Evolutionary conservation across 2,329 filamentous ascomycete species (phyloP), one percentile per base, ranked within the genome.

Genomic region (Cladosporium sp.): DNA sequence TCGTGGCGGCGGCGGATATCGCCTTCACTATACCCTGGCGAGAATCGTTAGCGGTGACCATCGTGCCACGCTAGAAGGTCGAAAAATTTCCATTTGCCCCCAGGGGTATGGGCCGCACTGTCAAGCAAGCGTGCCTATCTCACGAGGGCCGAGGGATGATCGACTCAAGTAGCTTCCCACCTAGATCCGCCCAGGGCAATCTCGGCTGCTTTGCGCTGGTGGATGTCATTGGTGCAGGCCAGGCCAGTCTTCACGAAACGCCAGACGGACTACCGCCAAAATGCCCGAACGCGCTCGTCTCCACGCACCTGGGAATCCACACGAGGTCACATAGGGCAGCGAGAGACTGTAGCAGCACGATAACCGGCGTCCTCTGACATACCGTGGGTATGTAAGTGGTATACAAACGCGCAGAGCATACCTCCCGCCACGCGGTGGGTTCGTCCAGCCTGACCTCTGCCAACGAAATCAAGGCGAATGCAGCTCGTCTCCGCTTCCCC

Each of bases 81-180:
- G 32, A 34, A 48, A 47, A 48, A 48, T 40, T 40, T 48, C 45
- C 18, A 48, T 47, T 34, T n/a, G n/a, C n/a, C n/a, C 37, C 45
- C 37, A 48, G 45, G 45, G 45, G 45, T 19, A 27, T 2, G 13
- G 7, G 20, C n/a, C n/a, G n/a, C 32, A n/a, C 41, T 39, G 43
- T 30, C 20, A 17, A 39, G 43, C 20, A 32, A 29, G 4, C 4
- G 22, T 24, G 34, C 34, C 12, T 45, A 27, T 18, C 20, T 17
- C 30, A 17, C 44, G 19, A 34, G 18, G 44, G 22, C 37, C 37
- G 45, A 40, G 45, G 32, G n/a, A n/a, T 34, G 37, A 41, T 48
- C 45, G 45, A 48, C 45, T 48, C 45, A 34, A 13, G 34, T 38
- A 39, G 32, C 43, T 47, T 47, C 29, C 19, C n/a, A 24, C 34